phyloP scores from a whole-genome alignment of 2,329 filamentous ascomycete genomes.

The Calonectria pteridis region DNA sequence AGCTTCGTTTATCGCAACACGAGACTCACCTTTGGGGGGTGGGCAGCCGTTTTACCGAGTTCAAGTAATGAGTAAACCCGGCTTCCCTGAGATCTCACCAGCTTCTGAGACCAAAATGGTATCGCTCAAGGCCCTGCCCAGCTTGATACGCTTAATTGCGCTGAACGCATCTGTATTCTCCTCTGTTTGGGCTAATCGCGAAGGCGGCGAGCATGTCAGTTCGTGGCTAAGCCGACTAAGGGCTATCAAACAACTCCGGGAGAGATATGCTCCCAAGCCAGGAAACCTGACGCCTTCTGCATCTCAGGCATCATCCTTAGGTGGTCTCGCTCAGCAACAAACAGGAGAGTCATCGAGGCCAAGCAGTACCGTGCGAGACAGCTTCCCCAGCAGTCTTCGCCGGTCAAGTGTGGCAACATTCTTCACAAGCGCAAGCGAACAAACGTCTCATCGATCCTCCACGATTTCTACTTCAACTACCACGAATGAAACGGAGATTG shows the following conservation, averaged over 20 bases:
- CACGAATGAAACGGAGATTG: slow-evolving; percentile 67
- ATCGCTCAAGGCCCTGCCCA: slow-evolving; percentile 82
- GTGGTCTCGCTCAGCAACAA: slow-evolving; percentile 41
- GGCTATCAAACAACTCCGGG: slow-evolving; percentile 85
- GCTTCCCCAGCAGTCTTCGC: slow-evolving; percentile 67
- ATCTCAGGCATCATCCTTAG: slow-evolving; percentile 47
- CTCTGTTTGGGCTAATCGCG: slow-evolving; percentile 84
- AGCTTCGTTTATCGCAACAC: slow-evolving; percentile 78
- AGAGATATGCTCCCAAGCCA: slow-evolving; percentile 68
- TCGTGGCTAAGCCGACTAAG: slow-evolving; percentile 90
- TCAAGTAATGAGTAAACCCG: slow-evolving; percentile 87
- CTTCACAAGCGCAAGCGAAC: slow-evolving; percentile 69
- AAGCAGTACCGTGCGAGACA: slow-evolving; percentile 68
- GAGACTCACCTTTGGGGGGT: slow-evolving; percentile 54
- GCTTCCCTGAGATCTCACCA: slow-evolving; percentile 92
- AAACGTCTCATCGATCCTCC: slow-evolving; percentile 70
- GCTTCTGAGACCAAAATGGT: slow-evolving; percentile 92
- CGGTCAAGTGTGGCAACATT: slow-evolving; percentile 76
- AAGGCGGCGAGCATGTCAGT: slow-evolving; percentile 85
- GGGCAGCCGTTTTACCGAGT: slow-evolving; percentile 82
- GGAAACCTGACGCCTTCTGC: slow-evolving; percentile 42
- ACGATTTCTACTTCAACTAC: slow-evolving; percentile 65
- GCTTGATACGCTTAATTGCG: slow-evolving; percentile 88
- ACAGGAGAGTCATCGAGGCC: slow-evolving; percentile 52
- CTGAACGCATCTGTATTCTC: slow-evolving; percentile 96